These are phyloP conservation scores for Ochromonadaceae sp. DNA, from an alignment of 352 stramenopile genomes.

Conservation along the genomic window DNA sequence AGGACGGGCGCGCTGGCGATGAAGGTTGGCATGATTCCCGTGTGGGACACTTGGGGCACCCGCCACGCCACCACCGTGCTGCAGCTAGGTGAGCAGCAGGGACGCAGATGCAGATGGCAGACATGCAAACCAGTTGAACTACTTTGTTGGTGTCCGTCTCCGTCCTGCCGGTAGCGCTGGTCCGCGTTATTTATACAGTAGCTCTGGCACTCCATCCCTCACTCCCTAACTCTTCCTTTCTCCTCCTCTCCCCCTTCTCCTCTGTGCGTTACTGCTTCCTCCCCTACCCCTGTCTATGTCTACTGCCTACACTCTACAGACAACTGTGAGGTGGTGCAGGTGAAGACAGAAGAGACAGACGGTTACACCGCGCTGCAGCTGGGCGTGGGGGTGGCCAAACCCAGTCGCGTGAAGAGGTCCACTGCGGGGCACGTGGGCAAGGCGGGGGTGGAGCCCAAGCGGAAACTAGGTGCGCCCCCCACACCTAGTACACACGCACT, in stretches of 20 bases:
- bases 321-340: constrained; percentile 78
- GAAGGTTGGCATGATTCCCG: constrained; percentile 91
- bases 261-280: no score
- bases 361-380: constrained; percentile 88
- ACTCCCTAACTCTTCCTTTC: no score
- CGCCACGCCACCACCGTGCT: constrained; percentile 88
- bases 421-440: constrained; percentile 62
- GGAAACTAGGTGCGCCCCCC: constrained; percentile 52
- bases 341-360: constrained; percentile 77
- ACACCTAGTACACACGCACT: not conserved
- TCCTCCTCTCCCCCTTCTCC: no score
- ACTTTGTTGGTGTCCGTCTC: no score
- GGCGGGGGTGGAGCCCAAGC: constrained; percentile 71
- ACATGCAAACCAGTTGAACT: no score
- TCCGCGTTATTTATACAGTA: no score
- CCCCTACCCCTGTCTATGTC: no score
- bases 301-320: no score
- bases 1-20: constrained; percentile 9
- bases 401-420: not conserved
- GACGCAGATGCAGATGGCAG: constrained; percentile 48
- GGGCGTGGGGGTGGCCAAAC: constrained; percentile 83
- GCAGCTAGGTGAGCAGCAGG: constrained; percentile 40
- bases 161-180: no score
- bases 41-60: constrained; percentile 94
- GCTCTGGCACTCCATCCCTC: no score